Conservation (phyloP, 192 early-diverging fungal species). For the Nowakowskiella sp. region DNA sequence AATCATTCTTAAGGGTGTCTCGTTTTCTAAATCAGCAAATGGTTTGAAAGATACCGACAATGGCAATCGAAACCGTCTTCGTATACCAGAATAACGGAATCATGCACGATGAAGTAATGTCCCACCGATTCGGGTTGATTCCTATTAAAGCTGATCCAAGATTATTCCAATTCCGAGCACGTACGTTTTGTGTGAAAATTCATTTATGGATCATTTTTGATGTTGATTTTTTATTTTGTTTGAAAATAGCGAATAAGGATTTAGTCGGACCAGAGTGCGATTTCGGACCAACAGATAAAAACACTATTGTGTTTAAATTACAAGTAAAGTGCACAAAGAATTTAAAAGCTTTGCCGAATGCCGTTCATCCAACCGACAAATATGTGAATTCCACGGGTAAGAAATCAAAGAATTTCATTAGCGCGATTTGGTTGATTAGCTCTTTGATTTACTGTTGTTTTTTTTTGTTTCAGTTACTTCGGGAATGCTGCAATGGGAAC, state of each 20-base stretch:
- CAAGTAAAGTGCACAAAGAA: slow-evolving; percentile 64
- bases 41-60: slow-evolving; percentile 67
- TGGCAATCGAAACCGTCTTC: slow-evolving; percentile 95
- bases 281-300: slow-evolving; percentile 70
- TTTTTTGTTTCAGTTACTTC: too few species aligned
- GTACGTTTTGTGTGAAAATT: slow-evolving; percentile 17
- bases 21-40: not conserved
- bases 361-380: slow-evolving; percentile 64
- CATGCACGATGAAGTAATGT: slow-evolving; percentile 87
- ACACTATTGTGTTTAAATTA: slow-evolving; percentile 88
- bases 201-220: not conserved
- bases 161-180: slow-evolving; percentile 65
- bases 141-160: slow-evolving; percentile 83
- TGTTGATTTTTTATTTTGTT: not conserved
- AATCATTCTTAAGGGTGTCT: not conserved
- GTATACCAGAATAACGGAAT: slow-evolving; percentile 85
- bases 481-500: slow-evolving; percentile 71
- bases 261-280: not conserved
- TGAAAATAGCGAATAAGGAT: not conserved
- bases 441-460: slow-evolving; percentile 39
- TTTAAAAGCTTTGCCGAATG: slow-evolving; percentile 45
- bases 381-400: slow-evolving; percentile 64
- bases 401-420: slow-evolving; percentile 7
- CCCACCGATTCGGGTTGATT: slow-evolving; percentile 85
- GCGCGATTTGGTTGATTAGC: slow-evolving; percentile 5